Percentiles rank a stretch among this genome's conserved stretches.
Evolutionary conservation across 768 basidiomycete genomes (phyloP).

Genomic region (Leccinum imitatum): DNA sequence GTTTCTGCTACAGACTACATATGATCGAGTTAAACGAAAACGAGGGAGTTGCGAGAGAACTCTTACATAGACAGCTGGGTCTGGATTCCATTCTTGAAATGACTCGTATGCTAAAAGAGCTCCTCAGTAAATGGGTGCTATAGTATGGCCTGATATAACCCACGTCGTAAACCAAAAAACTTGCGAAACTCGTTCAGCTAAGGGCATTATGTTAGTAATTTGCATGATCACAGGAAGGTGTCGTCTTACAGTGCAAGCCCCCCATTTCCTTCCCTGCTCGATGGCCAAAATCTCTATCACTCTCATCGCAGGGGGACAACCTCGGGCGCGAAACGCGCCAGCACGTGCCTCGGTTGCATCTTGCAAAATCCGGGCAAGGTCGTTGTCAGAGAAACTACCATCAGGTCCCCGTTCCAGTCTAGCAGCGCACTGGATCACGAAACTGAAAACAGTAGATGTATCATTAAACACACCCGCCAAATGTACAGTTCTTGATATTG

Average conservation of each 20-base stretch:
- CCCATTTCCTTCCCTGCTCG: conserved; percentile 65
- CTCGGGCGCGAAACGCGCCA: conserved; percentile 63
- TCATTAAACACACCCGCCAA: conserved; percentile 40
- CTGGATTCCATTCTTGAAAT: conserved; percentile 75
- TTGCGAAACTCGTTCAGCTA: conserved; percentile 71
- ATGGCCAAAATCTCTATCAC: conserved; percentile 72
- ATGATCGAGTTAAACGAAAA: neutral
- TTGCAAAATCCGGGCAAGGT: conserved; percentile 62
- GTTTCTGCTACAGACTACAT: conserved; percentile 57
- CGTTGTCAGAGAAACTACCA: conserved; percentile 59
- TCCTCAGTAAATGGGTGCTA: too few species aligned
- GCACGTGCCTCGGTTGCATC: conserved; percentile 59
- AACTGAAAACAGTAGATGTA: neutral
- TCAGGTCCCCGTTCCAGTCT: conserved; percentile 50
- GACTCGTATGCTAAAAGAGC: conserved; percentile 47
- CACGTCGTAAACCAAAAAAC: conserved; percentile 71
- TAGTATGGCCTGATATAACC: conserved; percentile 12
- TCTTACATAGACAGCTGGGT: conserved; percentile 54
- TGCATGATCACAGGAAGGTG: neutral
- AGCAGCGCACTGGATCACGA: neutral
- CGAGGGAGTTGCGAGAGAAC: neutral
- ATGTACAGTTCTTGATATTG: conserved; percentile 50
- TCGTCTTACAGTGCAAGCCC: conserved; percentile 62
- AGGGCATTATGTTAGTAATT: neutral
- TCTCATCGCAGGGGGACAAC: conserved; percentile 62